Percentiles rank a stretch among this genome's conserved stretches.
These are phyloP conservation scores for Candida frijolesensis DNA, from an alignment of 1,139 yeast species.

Conservation along the genomic window DNA sequence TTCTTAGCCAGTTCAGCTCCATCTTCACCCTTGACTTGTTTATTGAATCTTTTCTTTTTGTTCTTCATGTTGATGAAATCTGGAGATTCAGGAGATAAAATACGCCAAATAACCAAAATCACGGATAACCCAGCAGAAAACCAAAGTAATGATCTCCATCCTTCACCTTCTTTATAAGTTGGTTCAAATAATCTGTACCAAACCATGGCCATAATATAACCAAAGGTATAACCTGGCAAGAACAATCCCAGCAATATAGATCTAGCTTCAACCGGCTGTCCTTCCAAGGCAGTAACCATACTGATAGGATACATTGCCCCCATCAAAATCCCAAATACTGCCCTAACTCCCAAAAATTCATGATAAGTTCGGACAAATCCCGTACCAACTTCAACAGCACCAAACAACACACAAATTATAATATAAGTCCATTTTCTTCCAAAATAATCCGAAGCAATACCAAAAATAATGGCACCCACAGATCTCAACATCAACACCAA, in stretches of 20 bases:
- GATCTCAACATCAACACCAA: slow-evolving; percentile 78
- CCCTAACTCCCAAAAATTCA: slow-evolving; percentile 66
- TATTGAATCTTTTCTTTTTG: slow-evolving; percentile 17
- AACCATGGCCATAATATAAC: slow-evolving; percentile 38
- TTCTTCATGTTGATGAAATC: slow-evolving; percentile 23
- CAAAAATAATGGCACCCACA: slow-evolving; percentile 75
- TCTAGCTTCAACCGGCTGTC: slow-evolving; percentile 36
- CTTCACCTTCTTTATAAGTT: slow-evolving; percentile 49
- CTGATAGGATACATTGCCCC: slow-evolving; percentile 39
- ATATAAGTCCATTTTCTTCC: slow-evolving; percentile 77
- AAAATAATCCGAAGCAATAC: slow-evolving; percentile 63
- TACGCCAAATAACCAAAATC: slow-evolving; percentile 35
- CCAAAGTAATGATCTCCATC: slow-evolving; percentile 83
- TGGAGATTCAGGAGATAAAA: slow-evolving; percentile 36
- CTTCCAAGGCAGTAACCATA: slow-evolving; percentile 38
- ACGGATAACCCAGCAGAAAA: slow-evolving; percentile 65
- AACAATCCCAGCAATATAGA: slow-evolving; percentile 40
- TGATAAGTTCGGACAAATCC: slow-evolving; percentile 67
- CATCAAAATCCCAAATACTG: slow-evolving; percentile 43
- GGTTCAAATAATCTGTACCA: slow-evolving; percentile 56
- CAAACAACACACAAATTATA: slow-evolving; percentile 52
- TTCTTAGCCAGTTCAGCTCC: neutral
- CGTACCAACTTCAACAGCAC: slow-evolving; percentile 66
- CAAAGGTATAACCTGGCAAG: slow-evolving; percentile 43
- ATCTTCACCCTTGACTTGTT: slow-evolving; percentile 5